Base-by-base conservation (phyloP, 164 flowering plant genomes). In the Magnolia kwangsiensis region DNA sequence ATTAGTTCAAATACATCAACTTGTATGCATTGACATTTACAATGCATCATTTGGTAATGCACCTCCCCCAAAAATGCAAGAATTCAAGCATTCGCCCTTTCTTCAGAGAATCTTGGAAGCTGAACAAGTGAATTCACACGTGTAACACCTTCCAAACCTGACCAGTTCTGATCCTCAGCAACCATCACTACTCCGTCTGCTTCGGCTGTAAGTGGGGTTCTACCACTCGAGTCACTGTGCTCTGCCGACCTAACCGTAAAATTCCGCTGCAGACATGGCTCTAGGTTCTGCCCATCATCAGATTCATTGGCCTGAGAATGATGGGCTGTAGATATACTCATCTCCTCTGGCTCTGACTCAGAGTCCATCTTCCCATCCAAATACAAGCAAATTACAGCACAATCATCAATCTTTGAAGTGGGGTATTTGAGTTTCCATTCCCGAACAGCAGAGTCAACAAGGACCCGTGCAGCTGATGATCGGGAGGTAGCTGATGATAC, bases 331-430 rank as follows among this genome's bases (percentile, higher is more conserved):
- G 90, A 92, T 69, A 84, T 82, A 65, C 87, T 82, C 69, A 23
- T 92, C 51, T 92, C 94, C 0, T 90, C 94, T 69, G 80, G 77
- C 64, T 94, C 97, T n/a, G 97, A 91, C 76, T 92, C 97, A 0
- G 88, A 78, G 76, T 92, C 96, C 91, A 91, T 91, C 75, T 90
- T 93, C 45, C 94, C 95, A 71, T 94, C 91, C 72, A 94, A 75
- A 78, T 84, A 94, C 69, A 92, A 72, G 83, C 98, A 94, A 27
- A 94, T 92, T 1, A 91, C 98, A 6, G 98, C 97, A 82, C 98
- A 94, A 68, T 94, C 98, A 79, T 94, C 98, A 92, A 94, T 94
- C 82, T 92, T 94, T 14, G 98, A 92, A 69, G 97, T 91, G 11
- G 98, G 98, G 80, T 92, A 92, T 76, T 92, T 92, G 29, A 85